A percentile compares a stretch with the other conserved stretches of the same genome.
Evolutionary conservation across 257 asterid species (phyloP).

Genomic region (Petrea volubilis): DNA sequence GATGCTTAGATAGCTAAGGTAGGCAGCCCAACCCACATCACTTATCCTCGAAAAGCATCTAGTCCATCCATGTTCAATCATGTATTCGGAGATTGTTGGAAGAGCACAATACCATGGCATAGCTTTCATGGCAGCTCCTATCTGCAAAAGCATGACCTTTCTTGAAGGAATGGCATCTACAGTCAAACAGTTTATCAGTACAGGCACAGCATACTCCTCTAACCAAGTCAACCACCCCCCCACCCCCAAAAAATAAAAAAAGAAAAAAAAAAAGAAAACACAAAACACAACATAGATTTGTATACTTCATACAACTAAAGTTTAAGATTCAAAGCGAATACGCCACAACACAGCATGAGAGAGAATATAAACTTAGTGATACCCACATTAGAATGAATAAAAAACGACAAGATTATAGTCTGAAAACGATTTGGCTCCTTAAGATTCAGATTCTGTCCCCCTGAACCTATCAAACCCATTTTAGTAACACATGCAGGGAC

Average conservation of each 20-base stretch:
- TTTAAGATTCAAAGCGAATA: not conserved
- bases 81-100: slow-evolving; percentile 82
- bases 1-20: slow-evolving; percentile 41
- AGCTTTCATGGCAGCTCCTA: slow-evolving; percentile 94
- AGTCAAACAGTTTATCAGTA: slow-evolving; percentile 29
- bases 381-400: not conserved
- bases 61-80: slow-evolving; percentile 94
- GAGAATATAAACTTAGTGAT: not conserved
- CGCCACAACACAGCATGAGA: not conserved
- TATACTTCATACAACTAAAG: not conserved
- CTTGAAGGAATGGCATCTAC: slow-evolving; percentile 88
- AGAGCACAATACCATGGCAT: slow-evolving; percentile 91
- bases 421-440: not conserved
- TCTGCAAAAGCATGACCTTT: slow-evolving; percentile 86
- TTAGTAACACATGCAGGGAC: not conserved
- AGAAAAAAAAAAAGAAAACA: no score
- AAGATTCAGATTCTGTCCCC: not conserved
- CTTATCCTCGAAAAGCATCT: slow-evolving; percentile 72
- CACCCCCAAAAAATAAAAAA: no score
- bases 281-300: not conserved
- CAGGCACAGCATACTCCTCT: not conserved
- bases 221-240: slow-evolving; percentile 9
- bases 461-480: not conserved
- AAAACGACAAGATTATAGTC: not conserved
- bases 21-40: slow-evolving; percentile 65